Percentiles rank a stretch among this genome's conserved stretches.
Conservation (phyloP, 2,329 filamentous ascomycete genomes). For the Chaetomiaceae sp. region DNA sequence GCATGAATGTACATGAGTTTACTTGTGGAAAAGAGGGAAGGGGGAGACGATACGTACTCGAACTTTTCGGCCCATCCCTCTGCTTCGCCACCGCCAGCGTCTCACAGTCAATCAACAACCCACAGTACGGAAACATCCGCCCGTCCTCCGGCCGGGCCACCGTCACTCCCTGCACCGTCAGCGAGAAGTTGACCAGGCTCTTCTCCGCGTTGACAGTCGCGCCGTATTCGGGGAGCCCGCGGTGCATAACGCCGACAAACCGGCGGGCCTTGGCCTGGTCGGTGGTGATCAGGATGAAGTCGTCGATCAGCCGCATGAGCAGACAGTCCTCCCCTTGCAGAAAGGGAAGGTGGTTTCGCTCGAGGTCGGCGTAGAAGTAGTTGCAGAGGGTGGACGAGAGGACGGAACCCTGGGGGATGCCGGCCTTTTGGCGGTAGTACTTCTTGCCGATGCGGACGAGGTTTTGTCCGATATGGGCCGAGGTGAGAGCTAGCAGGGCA, state of each 20-base stretch:
- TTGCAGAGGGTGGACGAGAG: constrained; percentile 85
- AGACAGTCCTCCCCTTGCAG: constrained; percentile 45
- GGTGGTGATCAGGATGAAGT: constrained; percentile 84
- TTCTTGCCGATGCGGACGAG: constrained; percentile 84
- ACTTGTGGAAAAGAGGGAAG: no score
- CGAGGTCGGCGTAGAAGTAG: constrained; percentile 91
- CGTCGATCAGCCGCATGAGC: constrained; percentile 80
- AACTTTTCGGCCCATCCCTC: constrained; percentile 46
- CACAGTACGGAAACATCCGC: constrained; percentile 79
- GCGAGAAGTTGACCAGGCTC: constrained; percentile 78
- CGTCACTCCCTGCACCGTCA: constrained; percentile 47
- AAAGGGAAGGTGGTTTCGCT: constrained; percentile 55
- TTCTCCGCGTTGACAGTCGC: constrained; percentile 72
- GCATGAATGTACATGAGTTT: no score
- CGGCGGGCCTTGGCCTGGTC: constrained; percentile 58
- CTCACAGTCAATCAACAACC: constrained; percentile 66
- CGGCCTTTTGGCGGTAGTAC: constrained; percentile 78
- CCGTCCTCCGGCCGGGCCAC: constrained; percentile 44
- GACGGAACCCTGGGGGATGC: constrained; percentile 91
- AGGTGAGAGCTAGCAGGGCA: constrained; percentile 63
- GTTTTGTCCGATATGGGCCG: constrained; percentile 78
- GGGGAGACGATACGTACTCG: constrained; percentile 36
- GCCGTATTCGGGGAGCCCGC: constrained; percentile 73
- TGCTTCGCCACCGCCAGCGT: constrained; percentile 74
- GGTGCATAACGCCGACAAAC: constrained; percentile 78